Conservation (phyloP, 2,329 filamentous ascomycete genomes). For the Dendryphion nanum region DNA sequence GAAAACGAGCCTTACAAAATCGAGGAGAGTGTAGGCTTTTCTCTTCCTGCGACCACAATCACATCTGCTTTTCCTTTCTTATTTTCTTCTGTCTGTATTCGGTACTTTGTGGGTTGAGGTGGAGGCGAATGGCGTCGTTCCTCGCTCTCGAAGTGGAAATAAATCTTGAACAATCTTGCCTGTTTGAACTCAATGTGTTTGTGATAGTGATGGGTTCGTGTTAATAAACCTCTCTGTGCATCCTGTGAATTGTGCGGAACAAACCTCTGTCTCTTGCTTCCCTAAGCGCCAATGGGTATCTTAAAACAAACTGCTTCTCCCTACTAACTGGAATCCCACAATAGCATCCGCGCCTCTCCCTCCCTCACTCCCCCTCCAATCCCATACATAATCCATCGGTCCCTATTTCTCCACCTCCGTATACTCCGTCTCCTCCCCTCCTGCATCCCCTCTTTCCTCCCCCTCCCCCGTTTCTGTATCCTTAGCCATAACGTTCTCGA, state of each 20-base stretch:
- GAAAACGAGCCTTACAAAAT: neutral
- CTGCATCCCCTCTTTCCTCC: conserved; percentile 22
- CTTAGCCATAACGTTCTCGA: conserved; percentile 92
- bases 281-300: conserved; percentile 1
- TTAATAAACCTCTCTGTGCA: no score
- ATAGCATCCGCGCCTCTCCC: conserved; percentile 1
- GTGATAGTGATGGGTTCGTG: no score
- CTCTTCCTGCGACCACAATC: conserved; percentile 16
- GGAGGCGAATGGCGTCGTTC: no score
- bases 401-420: conserved; percentile 3
- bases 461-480: conserved; percentile 39
- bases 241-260: no score
- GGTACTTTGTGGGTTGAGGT: no score
- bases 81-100: conserved; percentile 19
- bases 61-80: neutral
- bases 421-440: no score
- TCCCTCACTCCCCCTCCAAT: conserved; percentile 19
- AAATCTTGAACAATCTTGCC: conserved; percentile 7
- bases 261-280: no score
- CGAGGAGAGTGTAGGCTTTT: neutral
- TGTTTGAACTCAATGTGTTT: neutral
- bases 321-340: no score
- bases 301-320: no score
- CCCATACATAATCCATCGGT: conserved; percentile 14
- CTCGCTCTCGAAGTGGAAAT: no score